A percentile compares a stretch with the other conserved stretches of the same genome.
phyloP scores from a whole-genome alignment of 345 rosid genomes.

The Gossypium bickii region DNA sequence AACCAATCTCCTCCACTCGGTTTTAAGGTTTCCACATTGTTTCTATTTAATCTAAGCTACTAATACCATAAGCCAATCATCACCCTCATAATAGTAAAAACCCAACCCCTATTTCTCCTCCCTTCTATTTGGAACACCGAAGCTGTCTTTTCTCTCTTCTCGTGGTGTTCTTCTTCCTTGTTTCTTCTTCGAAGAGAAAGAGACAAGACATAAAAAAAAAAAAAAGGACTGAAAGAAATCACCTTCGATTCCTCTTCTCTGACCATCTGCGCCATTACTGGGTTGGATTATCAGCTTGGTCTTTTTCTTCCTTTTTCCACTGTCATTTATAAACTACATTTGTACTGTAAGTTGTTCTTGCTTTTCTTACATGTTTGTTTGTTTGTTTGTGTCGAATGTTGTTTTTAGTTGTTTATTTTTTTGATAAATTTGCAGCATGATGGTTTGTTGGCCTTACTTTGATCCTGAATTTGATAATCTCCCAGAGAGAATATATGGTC shows the following conservation, averaged over 20 bases:
- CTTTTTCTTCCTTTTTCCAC: not conserved
- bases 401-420: not conserved
- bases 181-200: not conserved
- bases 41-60: conserved; percentile 18
- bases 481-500: conserved; percentile 60
- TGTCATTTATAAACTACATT: not conserved
- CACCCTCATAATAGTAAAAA: conserved; percentile 6
- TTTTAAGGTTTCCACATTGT: conserved; percentile 13
- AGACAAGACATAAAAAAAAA: conserved; percentile 1
- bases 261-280: conserved; percentile 17
- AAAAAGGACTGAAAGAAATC: conserved; percentile 1
- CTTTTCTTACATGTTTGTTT: not conserved
- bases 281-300: not conserved
- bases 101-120: not conserved
- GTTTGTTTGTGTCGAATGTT: not conserved
- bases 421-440: conserved; percentile 39
- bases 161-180: not conserved
- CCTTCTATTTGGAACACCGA: not conserved
- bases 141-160: not conserved
- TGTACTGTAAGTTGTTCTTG: not conserved
- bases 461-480: conserved; percentile 80
- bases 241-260: not conserved
- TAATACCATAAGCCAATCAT: conserved; percentile 3
- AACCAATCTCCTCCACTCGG: conserved; percentile 23
- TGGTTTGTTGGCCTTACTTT: conserved; percentile 71